A percentile compares a stretch with the other conserved stretches of the same genome.
phyloP scores from a whole-genome alignment of 805 yeast genomes.

The Myxozyma monticola region DNA sequence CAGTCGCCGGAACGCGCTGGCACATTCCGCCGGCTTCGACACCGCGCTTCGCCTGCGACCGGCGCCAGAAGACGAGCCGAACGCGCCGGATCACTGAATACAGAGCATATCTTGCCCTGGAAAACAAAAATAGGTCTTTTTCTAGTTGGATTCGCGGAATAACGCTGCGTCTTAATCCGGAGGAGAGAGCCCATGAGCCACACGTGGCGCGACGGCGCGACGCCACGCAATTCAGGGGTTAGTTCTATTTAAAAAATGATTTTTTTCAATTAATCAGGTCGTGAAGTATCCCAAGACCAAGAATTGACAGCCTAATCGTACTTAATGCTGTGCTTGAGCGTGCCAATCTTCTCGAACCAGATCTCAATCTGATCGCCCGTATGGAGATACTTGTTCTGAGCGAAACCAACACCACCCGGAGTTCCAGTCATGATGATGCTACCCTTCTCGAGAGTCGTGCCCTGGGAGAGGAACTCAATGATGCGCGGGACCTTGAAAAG shows the following conservation, averaged over 20 bases:
- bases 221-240: too few relatives aligned
- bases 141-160: too few relatives aligned
- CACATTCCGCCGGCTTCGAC: conserved; percentile 5
- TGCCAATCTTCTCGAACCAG: background rate
- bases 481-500: conserved; percentile 46
- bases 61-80: too few relatives aligned
- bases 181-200: too few relatives aligned
- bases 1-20: background rate
- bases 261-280: too few relatives aligned
- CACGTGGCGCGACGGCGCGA: too few relatives aligned
- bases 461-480: conserved; percentile 50
- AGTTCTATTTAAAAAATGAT: too few relatives aligned
- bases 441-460: conserved; percentile 53
- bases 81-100: too few relatives aligned
- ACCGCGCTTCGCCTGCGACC: background rate
- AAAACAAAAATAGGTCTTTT: too few relatives aligned
- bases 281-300: too few relatives aligned
- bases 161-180: too few relatives aligned
- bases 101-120: too few relatives aligned
- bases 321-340: background rate
- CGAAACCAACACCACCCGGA: conserved; percentile 51
- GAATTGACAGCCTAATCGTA: background rate
- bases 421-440: conserved; percentile 57
- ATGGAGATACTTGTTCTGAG: background rate
- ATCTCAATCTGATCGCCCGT: background rate